Conservation (phyloP, 2,329 filamentous ascomycete genomes). For the Penicillium sp. region DNA sequence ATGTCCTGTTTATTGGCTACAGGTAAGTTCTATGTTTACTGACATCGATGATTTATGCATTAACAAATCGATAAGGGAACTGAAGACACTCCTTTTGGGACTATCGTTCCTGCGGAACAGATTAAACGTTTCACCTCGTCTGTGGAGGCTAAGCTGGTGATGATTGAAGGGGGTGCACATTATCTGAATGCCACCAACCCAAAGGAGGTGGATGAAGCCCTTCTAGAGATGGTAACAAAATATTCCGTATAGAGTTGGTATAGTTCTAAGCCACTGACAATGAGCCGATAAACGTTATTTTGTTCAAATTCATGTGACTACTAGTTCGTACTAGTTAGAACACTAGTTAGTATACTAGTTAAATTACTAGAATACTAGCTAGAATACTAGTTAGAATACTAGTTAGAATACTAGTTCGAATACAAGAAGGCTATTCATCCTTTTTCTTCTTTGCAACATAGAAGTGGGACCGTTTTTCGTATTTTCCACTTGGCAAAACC, state of each 20-base stretch:
- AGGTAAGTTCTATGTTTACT: constrained; percentile 33
- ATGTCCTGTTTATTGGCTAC: constrained; percentile 53
- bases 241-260: constrained; percentile 9
- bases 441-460: too few relatives aligned
- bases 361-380: too few relatives aligned
- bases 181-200: constrained; percentile 51
- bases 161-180: constrained; percentile 49
- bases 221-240: constrained; percentile 27
- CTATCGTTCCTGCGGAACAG: constrained; percentile 36
- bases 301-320: too few relatives aligned
- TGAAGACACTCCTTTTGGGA: constrained; percentile 1
- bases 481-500: background rate
- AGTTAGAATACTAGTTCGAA: too few relatives aligned
- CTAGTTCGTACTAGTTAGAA: too few relatives aligned
- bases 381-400: too few relatives aligned
- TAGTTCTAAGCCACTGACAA: too few relatives aligned
- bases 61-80: background rate
- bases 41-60: background rate
- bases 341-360: too few relatives aligned
- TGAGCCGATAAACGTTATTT: too few relatives aligned
- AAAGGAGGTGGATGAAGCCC: constrained; percentile 39
- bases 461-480: background rate
- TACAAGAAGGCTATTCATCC: too few relatives aligned
- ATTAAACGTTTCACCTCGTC: constrained; percentile 49
- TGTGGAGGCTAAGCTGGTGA: constrained; percentile 42